phyloP scores from a whole-genome alignment of 2,329 filamentous ascomycete species.

The Epichloe uncinata region DNA sequence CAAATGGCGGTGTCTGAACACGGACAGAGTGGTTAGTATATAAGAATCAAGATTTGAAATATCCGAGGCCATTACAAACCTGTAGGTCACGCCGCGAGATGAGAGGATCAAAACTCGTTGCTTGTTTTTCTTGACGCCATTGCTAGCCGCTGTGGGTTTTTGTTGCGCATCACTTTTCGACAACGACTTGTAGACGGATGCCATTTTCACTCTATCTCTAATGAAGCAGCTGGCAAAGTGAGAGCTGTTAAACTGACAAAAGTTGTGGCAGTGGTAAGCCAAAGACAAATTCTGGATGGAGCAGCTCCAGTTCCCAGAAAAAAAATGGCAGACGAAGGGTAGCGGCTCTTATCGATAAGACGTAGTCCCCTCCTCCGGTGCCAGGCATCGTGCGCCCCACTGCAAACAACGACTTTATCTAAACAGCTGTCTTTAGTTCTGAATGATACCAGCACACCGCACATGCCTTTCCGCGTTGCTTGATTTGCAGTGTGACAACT shows the following conservation, averaged over 20 bases:
- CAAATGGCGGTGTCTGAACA: slow-evolving; percentile 71
- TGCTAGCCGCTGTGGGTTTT: slow-evolving; percentile 34
- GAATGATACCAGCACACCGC: too few species aligned
- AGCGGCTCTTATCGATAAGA: slow-evolving; percentile 3
- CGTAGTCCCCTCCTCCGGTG: too few species aligned
- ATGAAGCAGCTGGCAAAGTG: neutral
- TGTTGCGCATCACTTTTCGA: slow-evolving; percentile 42
- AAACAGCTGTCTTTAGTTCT: too few species aligned
- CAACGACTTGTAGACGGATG: slow-evolving; percentile 61
- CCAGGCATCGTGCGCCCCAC: too few species aligned
- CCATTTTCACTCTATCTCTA: slow-evolving; percentile 30
- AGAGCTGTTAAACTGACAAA: neutral
- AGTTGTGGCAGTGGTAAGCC: neutral
- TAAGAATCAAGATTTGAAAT: neutral
- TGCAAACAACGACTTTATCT: too few species aligned
- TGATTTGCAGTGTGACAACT: too few species aligned
- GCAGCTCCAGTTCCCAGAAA: neutral
- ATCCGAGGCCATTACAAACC: slow-evolving; percentile 33
- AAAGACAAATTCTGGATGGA: neutral
- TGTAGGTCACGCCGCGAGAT: slow-evolving; percentile 81
- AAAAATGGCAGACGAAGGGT: neutral
- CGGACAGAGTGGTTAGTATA: neutral
- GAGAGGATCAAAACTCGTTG: slow-evolving; percentile 80
- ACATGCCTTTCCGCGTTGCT: too few species aligned
- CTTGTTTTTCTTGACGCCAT: slow-evolving; percentile 48